Percentiles rank a stretch among this genome's conserved stretches.
Conservation (phyloP, 768 basidiomycete genomes). For the Boletellus ananas region DNA sequence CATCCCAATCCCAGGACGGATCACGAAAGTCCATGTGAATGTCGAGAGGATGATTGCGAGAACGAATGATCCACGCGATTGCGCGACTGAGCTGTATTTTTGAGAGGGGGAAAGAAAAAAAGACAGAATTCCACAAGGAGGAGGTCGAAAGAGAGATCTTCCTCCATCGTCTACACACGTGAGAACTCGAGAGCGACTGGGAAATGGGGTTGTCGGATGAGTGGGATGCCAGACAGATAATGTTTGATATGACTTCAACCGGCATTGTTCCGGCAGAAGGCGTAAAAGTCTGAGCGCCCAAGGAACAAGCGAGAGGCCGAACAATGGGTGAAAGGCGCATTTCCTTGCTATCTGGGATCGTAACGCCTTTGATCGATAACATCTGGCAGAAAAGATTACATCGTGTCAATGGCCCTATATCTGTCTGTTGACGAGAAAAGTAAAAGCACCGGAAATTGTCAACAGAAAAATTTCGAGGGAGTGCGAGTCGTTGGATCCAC, state of each 20-base stretch:
- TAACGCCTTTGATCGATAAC: slow-evolving; percentile 5
- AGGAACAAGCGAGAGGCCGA: neutral
- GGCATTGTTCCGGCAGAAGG: slow-evolving; percentile 24
- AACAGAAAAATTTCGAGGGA: neutral
- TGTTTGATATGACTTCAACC: slow-evolving; percentile 33
- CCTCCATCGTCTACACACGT: slow-evolving; percentile 52
- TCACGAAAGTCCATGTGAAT: slow-evolving; percentile 59
- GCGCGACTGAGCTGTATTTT: slow-evolving; percentile 36
- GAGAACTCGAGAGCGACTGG: slow-evolving; percentile 37
- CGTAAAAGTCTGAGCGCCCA: neutral
- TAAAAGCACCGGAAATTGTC: neutral
- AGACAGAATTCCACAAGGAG: slow-evolving; percentile 50
- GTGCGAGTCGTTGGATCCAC: neutral
- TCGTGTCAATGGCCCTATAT: neutral
- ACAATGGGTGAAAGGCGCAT: neutral
- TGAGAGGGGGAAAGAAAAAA: slow-evolving; percentile 43
- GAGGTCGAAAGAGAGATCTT: slow-evolving; percentile 42
- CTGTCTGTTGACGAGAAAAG: neutral
- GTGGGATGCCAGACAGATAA: slow-evolving; percentile 33
- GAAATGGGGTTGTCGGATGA: slow-evolving; percentile 24
- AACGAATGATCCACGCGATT: slow-evolving; percentile 41
- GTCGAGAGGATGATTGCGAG: slow-evolving; percentile 43
- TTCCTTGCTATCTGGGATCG: neutral
- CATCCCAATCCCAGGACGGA: slow-evolving; percentile 51
- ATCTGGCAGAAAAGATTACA: slow-evolving; percentile 6